Base-by-base conservation (phyloP, 805 yeast species). In the Ogataea siamensis region DNA sequence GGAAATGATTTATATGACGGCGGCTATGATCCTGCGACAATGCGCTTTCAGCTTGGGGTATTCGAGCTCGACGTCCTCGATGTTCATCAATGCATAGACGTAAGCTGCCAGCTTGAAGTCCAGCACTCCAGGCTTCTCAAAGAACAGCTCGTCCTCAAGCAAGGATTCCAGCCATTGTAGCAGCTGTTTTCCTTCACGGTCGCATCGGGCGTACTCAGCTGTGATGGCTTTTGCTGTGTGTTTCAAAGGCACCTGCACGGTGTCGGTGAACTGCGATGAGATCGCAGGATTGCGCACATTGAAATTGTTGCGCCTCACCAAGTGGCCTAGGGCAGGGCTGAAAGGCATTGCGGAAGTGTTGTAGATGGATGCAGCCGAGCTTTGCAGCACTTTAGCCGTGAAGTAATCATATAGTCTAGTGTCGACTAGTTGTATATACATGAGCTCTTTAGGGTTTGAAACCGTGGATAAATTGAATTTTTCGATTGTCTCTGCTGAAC, bases 371-470 rank as follows among this genome's bases (percentile, higher is more conserved):
- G 26, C 20, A 4, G 40, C 31, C 8, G 40, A 37, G 22, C 16
- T 30, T 16, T 26, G 31, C 15, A 37, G 25, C 9, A 33, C 35
- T 23, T 22, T 13, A 18, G 31, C 35, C 32, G 28, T 30, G 27
- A 29, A 37, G 16, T 37, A 63, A 49, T 78, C 83, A 44, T 71
- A 70, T 3, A 78, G 46, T 14, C 66, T 62, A 7, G 64, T 60
- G 41, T 79, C 82, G 4, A 77, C 49, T 37, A 75, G 53, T 16
- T 62, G 54, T 39, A 57, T 63, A 50, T 63, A 53, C 62, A 70
- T 53, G 26, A 51, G 32, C 34, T 70, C 68, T 7, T 59, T 52
- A 4, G 62, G 46, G 5, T 57, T 48, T 2, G 49, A 40, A 1
- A 66, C 55, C 7, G 65, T 59, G 1, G 67, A 46, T 10, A 58